These are phyloP conservation scores for Vitis labrusca DNA, from an alignment of 164 flowering plant species.

Conservation along the genomic window DNA sequence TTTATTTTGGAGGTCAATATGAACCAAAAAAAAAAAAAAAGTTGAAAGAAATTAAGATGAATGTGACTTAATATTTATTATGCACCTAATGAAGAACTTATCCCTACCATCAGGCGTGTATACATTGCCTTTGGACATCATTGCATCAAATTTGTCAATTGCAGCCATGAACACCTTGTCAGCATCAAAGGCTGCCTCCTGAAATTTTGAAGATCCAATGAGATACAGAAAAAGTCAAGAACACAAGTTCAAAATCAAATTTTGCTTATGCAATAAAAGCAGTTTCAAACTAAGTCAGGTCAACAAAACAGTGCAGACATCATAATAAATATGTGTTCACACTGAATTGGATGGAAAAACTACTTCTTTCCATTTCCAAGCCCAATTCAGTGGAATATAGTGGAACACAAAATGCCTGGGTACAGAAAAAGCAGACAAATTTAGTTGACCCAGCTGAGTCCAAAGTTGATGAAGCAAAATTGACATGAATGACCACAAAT, in stretches of 20 bases:
- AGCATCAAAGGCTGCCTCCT: slow-evolving; percentile 91
- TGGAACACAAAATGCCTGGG: background rate
- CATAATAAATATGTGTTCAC: too few relatives aligned
- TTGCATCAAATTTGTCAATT: slow-evolving; percentile 92
- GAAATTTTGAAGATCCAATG: slow-evolving; percentile 18
- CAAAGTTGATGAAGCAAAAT: background rate
- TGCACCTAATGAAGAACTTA: background rate
- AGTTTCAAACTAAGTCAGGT: too few relatives aligned
- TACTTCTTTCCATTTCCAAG: background rate
- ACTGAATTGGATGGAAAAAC: too few relatives aligned
- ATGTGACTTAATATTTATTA: background rate
- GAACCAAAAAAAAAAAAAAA: background rate
- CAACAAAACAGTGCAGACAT: too few relatives aligned
- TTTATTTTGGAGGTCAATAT: background rate
- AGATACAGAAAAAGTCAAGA: too few relatives aligned
- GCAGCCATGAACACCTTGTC: slow-evolving; percentile 91
- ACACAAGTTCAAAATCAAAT: too few relatives aligned
- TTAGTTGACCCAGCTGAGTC: background rate
- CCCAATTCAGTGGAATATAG: background rate
- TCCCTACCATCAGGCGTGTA: slow-evolving; percentile 85
- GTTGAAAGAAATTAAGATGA: background rate
- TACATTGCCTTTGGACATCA: slow-evolving; percentile 76
- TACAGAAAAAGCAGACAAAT: background rate
- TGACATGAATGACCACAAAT: background rate
- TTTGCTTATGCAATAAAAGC: too few relatives aligned